Evolutionary conservation across 345 rosid genomes (phyloP).

Genomic region (Mallotus nudiflorus): DNA sequence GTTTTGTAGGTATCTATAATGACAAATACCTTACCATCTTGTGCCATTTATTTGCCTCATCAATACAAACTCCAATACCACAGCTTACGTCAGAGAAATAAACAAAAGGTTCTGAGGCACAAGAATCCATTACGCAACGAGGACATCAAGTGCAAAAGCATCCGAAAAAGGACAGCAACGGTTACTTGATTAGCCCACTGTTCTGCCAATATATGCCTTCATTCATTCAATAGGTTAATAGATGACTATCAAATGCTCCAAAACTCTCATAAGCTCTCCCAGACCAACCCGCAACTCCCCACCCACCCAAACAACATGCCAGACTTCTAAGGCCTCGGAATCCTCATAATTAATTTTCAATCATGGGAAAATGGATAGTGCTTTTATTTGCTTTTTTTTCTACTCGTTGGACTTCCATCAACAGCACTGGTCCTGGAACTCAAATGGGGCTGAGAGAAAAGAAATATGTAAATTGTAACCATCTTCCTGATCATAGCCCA

Average conservation of each 20-base stretch:
- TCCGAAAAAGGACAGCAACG: background rate
- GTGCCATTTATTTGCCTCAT: background rate
- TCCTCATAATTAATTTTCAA: background rate
- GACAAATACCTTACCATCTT: constrained; percentile 7
- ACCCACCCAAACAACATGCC: background rate
- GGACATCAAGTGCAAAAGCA: background rate
- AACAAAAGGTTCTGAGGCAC: background rate
- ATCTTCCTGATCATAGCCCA: background rate
- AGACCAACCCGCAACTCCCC: no score
- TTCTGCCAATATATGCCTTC: background rate
- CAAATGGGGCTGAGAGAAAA: background rate
- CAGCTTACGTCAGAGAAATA: background rate
- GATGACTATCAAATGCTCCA: background rate
- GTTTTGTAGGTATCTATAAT: background rate
- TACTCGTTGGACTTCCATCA: background rate
- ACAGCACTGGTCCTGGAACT: background rate
- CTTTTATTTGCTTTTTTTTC: background rate
- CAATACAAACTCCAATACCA: background rate
- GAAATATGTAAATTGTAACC: background rate
- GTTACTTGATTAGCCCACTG: background rate
- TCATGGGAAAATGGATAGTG: background rate
- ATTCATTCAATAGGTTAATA: background rate
- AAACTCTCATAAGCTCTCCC: no score
- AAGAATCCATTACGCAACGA: background rate
- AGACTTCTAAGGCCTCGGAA: background rate